These are phyloP conservation scores for Dothideomycetes sp. DNA, from an alignment of 2,329 filamentous ascomycete species.

Conservation along the genomic window DNA sequence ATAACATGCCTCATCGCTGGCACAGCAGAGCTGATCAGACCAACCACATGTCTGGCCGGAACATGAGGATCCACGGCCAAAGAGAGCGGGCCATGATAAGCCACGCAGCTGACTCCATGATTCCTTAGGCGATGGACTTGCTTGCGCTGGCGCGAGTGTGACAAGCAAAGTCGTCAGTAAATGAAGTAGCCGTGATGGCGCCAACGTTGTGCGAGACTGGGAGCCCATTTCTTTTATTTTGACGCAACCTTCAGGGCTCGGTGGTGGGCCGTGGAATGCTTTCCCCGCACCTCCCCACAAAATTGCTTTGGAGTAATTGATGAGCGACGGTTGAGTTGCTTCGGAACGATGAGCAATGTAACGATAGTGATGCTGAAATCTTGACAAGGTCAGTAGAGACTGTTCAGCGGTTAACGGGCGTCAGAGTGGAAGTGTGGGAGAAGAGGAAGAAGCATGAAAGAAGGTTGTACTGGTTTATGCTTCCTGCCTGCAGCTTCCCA, in stretches of 20 bases:
- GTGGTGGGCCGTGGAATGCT: constrained; percentile 13
- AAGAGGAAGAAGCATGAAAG: neutral
- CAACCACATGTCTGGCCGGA: constrained; percentile 44
- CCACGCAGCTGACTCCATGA: constrained; percentile 10
- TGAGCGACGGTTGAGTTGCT: too few relatives aligned
- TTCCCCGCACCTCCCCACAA: neutral
- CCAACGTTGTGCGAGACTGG: too few relatives aligned
- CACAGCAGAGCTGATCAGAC: constrained; percentile 40
- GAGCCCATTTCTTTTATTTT: too few relatives aligned
- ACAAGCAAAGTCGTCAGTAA: constrained; percentile 19
- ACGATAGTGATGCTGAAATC: neutral
- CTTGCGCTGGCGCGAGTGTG: constrained; percentile 14
- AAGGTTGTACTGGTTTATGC: neutral
- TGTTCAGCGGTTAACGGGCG: neutral
- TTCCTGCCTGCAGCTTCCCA: neutral
- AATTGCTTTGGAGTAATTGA: neutral
- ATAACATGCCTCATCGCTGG: constrained; percentile 32
- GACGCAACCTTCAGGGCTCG: too few relatives aligned
- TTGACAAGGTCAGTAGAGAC: neutral
- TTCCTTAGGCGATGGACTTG: constrained; percentile 17
- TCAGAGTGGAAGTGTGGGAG: neutral
- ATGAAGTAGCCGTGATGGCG: constrained; percentile 14
- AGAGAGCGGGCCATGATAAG: constrained; percentile 23
- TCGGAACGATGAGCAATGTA: neutral
- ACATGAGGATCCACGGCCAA: constrained; percentile 16